Evolutionary conservation across 2,329 filamentous ascomycete species (phyloP), one percentile per base, ranked within the genome.

Genomic region (Sporothrix euskadiensis): DNA sequence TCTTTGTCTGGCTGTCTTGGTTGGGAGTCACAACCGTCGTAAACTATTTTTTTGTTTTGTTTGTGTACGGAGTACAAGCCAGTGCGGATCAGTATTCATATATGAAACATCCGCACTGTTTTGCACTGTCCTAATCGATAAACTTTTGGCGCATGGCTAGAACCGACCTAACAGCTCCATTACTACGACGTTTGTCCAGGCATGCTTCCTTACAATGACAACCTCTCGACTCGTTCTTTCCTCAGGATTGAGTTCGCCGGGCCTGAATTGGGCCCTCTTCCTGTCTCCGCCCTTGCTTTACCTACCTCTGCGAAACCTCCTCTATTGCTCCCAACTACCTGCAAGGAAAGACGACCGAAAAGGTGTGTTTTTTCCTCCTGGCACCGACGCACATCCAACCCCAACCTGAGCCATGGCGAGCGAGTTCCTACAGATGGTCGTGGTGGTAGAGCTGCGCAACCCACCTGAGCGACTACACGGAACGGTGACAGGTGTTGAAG

Each of bases 361-460:
- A n/a, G n/a, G 32, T 1, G n/a, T 32, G 66, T 49, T 16, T 22
- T 9, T 22, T 16, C 12, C 9, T 8, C 30, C 30, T 56, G 66
- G 30, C 66, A 32, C 52, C 14, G 26, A 8, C 52, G 10, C 22
- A 22, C 52, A 44, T 30, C 39, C 35, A 41, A 30, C 9, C 49
- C 14, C 22, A n/a, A n/a, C 26, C 26, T 8, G 59, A 41, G 65
- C 74, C 77, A 92, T 92, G 90, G 89, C 90, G 68, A 85, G 86
- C 74, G 86, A 89, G 79, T 94, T 95, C 80, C 89, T 93, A 81
- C 89, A 91, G 74, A 93, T 96, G 82, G 84, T 89, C 74, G 90
- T 96, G 78, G 91, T 90, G 49, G 86, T 77, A 47, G 71, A 75
- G 44, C 71, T 96, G 76, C 88, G 87, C 78, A 85, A 89, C 74